These are phyloP conservation scores for Boletus vermiculosoides DNA, from an alignment of 768 basidiomycete genomes.

Conservation along the genomic window DNA sequence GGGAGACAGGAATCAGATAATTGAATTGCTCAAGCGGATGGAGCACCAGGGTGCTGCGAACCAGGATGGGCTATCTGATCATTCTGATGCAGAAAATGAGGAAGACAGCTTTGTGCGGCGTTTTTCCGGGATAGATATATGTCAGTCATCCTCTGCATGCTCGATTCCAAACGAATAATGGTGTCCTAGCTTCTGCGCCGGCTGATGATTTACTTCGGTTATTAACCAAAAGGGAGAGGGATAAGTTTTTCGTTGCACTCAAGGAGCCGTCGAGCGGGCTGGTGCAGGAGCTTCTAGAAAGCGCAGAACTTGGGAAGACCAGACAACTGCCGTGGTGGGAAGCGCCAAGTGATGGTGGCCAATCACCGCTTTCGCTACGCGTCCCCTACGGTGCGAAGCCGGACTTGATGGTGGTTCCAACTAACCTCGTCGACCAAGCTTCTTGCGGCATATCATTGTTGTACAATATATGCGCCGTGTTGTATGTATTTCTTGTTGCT, in stretches of 20 bases:
- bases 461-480: conserved; percentile 68
- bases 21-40: conserved; percentile 68
- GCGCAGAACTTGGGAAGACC: conserved; percentile 51
- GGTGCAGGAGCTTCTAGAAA: conserved; percentile 57
- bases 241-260: conserved; percentile 57
- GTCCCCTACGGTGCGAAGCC: conserved; percentile 41
- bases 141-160: conserved; percentile 37
- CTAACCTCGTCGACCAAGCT: conserved; percentile 40
- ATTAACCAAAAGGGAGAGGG: conserved; percentile 58
- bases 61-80: conserved; percentile 31
- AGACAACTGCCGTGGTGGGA: conserved; percentile 76
- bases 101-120: conserved; percentile 47
- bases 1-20: conserved; percentile 61
- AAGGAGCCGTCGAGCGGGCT: conserved; percentile 61
- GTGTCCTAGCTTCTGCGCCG: conserved; percentile 48
- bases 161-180: background rate
- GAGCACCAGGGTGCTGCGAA: conserved; percentile 57
- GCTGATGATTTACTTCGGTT: conserved; percentile 59
- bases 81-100: conserved; percentile 40
- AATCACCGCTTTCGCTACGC: background rate
- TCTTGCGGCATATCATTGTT: conserved; percentile 45
- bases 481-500: conserved; percentile 44
- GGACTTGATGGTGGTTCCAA: conserved; percentile 45
- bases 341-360: conserved; percentile 11
- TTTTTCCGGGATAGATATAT: conserved; percentile 58